These are phyloP conservation scores for Neocucurbitaria cava DNA, from an alignment of 2,329 filamentous ascomycete genomes.

Conservation along the genomic window DNA sequence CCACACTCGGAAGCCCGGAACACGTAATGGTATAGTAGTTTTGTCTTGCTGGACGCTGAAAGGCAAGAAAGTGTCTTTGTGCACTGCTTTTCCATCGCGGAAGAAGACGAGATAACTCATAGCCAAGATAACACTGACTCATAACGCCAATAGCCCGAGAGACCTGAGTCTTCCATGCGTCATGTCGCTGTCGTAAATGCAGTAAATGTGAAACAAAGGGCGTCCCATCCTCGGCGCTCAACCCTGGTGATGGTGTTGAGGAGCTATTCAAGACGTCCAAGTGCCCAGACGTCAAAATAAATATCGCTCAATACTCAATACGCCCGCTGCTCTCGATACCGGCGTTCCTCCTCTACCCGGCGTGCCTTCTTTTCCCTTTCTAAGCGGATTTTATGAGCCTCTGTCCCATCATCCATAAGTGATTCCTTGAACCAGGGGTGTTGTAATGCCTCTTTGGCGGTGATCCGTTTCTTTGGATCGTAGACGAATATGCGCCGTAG, in stretches of 20 bases:
- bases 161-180: conserved; percentile 41
- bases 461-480: conserved; percentile 69
- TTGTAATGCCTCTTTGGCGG: conserved; percentile 69
- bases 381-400: conserved; percentile 65
- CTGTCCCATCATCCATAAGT: conserved; percentile 70
- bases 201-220: conserved; percentile 43
- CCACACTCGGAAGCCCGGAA: conserved; percentile 6
- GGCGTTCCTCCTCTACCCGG: conserved; percentile 41
- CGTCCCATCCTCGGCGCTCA: conserved; percentile 9
- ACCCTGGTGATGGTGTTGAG: conserved; percentile 11
- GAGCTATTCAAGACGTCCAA: conserved; percentile 20
- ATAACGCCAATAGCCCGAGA: conserved; percentile 37
- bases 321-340: conserved; percentile 34
- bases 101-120: conserved; percentile 25
- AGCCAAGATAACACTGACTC: conserved; percentile 39
- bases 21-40: conserved; percentile 11
- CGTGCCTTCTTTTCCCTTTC: conserved; percentile 49
- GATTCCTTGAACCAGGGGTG: conserved; percentile 72
- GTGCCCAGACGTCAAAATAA: conserved; percentile 5
- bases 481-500: conserved; percentile 70
- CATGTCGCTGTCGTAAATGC: conserved; percentile 50
- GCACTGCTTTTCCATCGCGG: conserved; percentile 6
- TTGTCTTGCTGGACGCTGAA: conserved; percentile 1
- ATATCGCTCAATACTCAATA: conserved; percentile 30
- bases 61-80: not conserved